Evolutionary conservation across 345 rosid genomes (phyloP), one percentile per base, ranked within the genome.

Genomic region (Carallia pectinifolia): DNA sequence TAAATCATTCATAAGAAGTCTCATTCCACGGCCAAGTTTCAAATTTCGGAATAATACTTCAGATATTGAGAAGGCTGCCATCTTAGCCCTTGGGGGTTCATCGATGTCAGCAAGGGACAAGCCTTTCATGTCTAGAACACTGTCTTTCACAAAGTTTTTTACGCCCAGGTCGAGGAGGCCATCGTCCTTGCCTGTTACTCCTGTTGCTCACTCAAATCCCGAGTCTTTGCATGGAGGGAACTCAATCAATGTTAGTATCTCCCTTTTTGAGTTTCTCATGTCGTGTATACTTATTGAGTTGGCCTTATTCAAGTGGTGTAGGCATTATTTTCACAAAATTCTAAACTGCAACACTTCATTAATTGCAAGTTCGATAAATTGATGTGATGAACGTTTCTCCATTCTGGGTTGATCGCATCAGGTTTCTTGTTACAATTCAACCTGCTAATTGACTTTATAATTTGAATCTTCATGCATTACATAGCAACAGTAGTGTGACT

Each of bases 161-260:
- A 76, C 88, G 38, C 84, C 90, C 5, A 83, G 81, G 76, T 44
- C 29, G 52, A 91, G 79, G 80, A 84, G 70, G 67, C 67, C 95
- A 39, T 85, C 87, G 65, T 91, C 97, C 13, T 80, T 86, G 54
- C 98, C 97, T 0, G 86, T 76, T 72, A 86, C 89, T 39, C 96
- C 90, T 9, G 73, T 75, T 60, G 73, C 88, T 69, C 96, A 83
- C 77, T 94, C 96, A n/a, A 91, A 90, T 77, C 98, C 97, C 1
- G 98, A 84, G 86, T 91, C 98, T n/a, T 78, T 29, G 64, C 96
- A 94, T 67, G 97, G 96, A 66, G 81, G 88, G 62, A 69, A 71
- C 65, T 71, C 70, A 18, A 63, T 33, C 70, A 84, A 84, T 67
- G 90, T 81, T 68, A 87, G 88, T 80, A 69, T 58, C 60, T 56